Evolutionary conservation across 1,284 basidiomycete species (phyloP), one percentile per base, ranked within the genome.

Genomic region (Sparassis latifolia): DNA sequence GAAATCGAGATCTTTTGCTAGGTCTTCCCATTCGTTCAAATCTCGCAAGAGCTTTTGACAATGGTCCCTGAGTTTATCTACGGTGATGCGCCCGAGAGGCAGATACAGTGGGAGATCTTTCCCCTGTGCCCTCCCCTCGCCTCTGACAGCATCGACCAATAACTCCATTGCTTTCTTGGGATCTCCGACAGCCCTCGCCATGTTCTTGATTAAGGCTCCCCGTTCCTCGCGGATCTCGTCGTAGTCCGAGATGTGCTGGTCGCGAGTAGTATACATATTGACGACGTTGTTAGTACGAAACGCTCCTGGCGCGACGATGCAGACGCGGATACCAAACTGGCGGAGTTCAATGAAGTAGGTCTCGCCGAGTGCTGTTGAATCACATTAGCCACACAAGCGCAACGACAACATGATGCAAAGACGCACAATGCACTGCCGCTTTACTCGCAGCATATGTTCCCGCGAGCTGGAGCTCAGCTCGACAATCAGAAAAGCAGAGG

Each of bases 391-490:
- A 42, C 40, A 27, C 9, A 12, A 42, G 40, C 40, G 28, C 5
- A 9, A 27, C 40, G 20, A 31, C 9, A 42, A 10, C 35, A 33
- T 27, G 27, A 42, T 10, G 33, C 6, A 39, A 29, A 42, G 44
- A 20, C 48, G 42, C 55, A 76, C 77, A 55, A 51, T 77, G 78
- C 9, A 79, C 59, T 10, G 80, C 79, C 30, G 79, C 78, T 60
- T 81, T 82, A 1, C 79, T 82, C 1, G 79, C 71, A 9, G 70
- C 68, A 60, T 83, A 82, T 39, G 68, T 64, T 37, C 75, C 79
- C 72, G 54, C 51, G 45, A 47, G 46, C 54, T 56, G 28, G 35
- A 39, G 31, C 20, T 1, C 20, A 43, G 5, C 20, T 38, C 28
- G 29, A 33, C 28, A n/a, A 33, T 44, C 7, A 49, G 42, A 20